Conservation (phyloP, 2,329 filamentous ascomycete genomes). For the Colletotrichum neosansevieriae region DNA sequence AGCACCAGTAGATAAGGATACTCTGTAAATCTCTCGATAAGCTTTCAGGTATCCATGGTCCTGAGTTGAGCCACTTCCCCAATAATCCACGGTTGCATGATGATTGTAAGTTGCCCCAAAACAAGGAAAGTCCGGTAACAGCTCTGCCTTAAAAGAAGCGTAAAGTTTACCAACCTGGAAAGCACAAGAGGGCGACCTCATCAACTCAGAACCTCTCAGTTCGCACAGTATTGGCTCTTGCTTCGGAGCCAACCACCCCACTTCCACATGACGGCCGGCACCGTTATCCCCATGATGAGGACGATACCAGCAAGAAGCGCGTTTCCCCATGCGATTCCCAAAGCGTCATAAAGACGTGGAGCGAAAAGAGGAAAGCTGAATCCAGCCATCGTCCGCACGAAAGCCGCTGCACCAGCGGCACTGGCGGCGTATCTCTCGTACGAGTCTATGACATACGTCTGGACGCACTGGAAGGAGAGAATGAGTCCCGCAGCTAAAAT, state of each 20-base stretch:
- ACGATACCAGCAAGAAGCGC: slow-evolving; percentile 49
- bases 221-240: slow-evolving; percentile 40
- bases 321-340: slow-evolving; percentile 61
- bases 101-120: too few species aligned
- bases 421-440: slow-evolving; percentile 41
- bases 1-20: too few species aligned
- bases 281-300: slow-evolving; percentile 37
- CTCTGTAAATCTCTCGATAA: too few species aligned
- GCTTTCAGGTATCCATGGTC: too few species aligned
- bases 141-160: too few species aligned
- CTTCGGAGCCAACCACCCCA: slow-evolving; percentile 42
- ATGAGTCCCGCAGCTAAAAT: slow-evolving; percentile 63
- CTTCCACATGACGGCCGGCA: slow-evolving; percentile 42
- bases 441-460: slow-evolving; percentile 63
- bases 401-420: slow-evolving; percentile 53
- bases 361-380: slow-evolving; percentile 72
- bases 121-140: too few species aligned
- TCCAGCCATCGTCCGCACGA: slow-evolving; percentile 66
- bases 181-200: neutral
- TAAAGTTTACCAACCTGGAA: too few species aligned
- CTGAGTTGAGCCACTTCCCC: too few species aligned
- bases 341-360: slow-evolving; percentile 52
- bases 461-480: slow-evolving; percentile 67
- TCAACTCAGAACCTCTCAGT: neutral
- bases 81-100: too few species aligned